These are phyloP conservation scores for Wickerhamiella pararugosa DNA, from an alignment of 1,139 yeast genomes.

Conservation along the genomic window DNA sequence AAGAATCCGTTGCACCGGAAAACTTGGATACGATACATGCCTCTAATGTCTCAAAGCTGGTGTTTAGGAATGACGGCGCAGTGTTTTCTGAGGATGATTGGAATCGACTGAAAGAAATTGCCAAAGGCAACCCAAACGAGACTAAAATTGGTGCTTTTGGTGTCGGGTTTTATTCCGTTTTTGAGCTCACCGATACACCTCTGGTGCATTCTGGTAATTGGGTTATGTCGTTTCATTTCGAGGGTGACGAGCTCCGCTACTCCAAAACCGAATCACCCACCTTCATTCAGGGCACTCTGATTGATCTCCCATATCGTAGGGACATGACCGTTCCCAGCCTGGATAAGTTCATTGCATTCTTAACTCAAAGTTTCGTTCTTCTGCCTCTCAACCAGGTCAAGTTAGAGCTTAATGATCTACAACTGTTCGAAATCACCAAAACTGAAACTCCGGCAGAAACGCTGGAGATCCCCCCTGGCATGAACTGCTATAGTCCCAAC, in stretches of 20 bases:
- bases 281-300: conserved; percentile 25
- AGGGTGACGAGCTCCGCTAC: conserved; percentile 28
- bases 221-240: conserved; percentile 27
- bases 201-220: conserved; percentile 28
- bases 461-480: conserved; percentile 19
- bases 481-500: conserved; percentile 20
- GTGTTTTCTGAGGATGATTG: conserved; percentile 27
- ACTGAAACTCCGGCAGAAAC: conserved; percentile 16
- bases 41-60: conserved; percentile 20
- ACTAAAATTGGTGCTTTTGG: conserved; percentile 99
- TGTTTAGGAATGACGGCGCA: conserved; percentile 26
- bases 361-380: conserved; percentile 27
- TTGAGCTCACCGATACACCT: conserved; percentile 79
- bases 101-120: conserved; percentile 29
- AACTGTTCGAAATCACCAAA: conserved; percentile 21
- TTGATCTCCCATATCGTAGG: conserved; percentile 26
- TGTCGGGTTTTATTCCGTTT: conserved; percentile 96
- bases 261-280: conserved; percentile 17
- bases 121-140: conserved; percentile 55
- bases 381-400: conserved; percentile 23
- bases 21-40: conserved; percentile 16
- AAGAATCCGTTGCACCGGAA: conserved; percentile 3
- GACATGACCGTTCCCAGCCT: conserved; percentile 23
- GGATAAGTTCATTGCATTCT: conserved; percentile 25
- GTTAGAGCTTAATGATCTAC: conserved; percentile 21